Conservation (phyloP, 192 early-diverging fungal species). For the Gryganskiella cystojenkinii region DNA sequence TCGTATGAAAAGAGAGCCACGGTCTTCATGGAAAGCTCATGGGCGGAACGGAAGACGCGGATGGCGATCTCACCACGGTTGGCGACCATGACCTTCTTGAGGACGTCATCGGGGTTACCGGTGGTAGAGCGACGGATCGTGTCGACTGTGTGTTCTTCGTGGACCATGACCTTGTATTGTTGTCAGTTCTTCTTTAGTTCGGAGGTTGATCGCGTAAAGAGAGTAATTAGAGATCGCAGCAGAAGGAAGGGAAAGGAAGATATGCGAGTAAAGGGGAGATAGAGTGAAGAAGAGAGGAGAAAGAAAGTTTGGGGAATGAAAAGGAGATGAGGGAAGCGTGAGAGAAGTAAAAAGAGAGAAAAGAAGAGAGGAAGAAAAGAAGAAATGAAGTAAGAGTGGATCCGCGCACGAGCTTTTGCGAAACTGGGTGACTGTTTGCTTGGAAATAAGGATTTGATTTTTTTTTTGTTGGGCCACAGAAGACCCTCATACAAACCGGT, state of each 20-base stretch:
- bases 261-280: not conserved
- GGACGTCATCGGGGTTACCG: slow-evolving; percentile 54
- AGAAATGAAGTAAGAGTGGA: slow-evolving; percentile 2
- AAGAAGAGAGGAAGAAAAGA: not conserved
- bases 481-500: too few species aligned
- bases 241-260: not conserved
- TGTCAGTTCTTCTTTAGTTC: not conserved
- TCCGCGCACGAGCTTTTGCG: not conserved
- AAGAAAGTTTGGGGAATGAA: not conserved
- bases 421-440: too few species aligned
- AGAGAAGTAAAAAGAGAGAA: not conserved
- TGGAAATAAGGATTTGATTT: too few species aligned
- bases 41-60: slow-evolving; percentile 92
- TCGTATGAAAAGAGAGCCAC: slow-evolving; percentile 92
- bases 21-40: slow-evolving; percentile 91
- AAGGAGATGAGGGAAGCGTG: not conserved
- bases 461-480: too few species aligned
- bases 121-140: slow-evolving; percentile 63
- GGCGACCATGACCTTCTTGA: slow-evolving; percentile 65
- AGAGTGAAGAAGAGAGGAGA: not conserved
- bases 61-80: slow-evolving; percentile 91
- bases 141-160: slow-evolving; percentile 63
- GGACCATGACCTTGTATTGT: slow-evolving; percentile 8
- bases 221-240: not conserved
- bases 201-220: not conserved